Percentiles rank a stretch among this genome's conserved stretches.
Conservation (phyloP, 805 yeast species). For the Candida sphagnicola region DNA sequence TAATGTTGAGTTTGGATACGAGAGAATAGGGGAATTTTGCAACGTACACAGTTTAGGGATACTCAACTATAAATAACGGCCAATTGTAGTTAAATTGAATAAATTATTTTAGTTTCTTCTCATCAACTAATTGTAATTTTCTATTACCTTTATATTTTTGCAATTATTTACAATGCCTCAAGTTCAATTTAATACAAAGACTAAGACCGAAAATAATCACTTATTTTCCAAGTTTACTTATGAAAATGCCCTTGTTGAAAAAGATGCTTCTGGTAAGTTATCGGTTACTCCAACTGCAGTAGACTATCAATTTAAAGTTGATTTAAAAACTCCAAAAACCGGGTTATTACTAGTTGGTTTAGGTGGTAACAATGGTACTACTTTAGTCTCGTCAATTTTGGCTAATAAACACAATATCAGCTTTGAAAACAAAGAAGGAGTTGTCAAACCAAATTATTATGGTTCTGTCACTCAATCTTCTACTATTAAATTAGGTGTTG, state of each 20-base stretch:
- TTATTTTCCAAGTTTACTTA: constrained; percentile 63
- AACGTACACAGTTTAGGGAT: not conserved
- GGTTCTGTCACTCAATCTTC: constrained; percentile 95
- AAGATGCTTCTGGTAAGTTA: constrained; percentile 46
- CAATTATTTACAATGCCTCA: constrained; percentile 30
- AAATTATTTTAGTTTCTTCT: too few species aligned
- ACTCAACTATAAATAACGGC: not conserved
- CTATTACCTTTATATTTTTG: constrained; percentile 18
- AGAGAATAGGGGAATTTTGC: not conserved
- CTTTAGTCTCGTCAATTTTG: constrained; percentile 76
- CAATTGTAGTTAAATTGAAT: not conserved
- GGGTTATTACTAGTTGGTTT: constrained; percentile 91
- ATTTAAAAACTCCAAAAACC: constrained; percentile 73
- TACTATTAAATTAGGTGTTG: constrained; percentile 86
- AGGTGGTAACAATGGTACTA: constrained; percentile 96
- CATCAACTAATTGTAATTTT: not conserved
- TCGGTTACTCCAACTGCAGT: constrained; percentile 66
- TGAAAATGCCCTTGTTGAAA: constrained; percentile 71
- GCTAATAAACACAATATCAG: constrained; percentile 78
- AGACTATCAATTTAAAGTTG: constrained; percentile 83
- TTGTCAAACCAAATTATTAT: constrained; percentile 71
- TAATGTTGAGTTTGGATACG: not conserved
- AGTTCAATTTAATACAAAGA: constrained; percentile 52
- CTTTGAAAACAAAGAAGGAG: constrained; percentile 81
- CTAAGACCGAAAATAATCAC: constrained; percentile 46